Conservation (phyloP, 2,329 filamentous ascomycete genomes). For the Cercospora canescens region DNA sequence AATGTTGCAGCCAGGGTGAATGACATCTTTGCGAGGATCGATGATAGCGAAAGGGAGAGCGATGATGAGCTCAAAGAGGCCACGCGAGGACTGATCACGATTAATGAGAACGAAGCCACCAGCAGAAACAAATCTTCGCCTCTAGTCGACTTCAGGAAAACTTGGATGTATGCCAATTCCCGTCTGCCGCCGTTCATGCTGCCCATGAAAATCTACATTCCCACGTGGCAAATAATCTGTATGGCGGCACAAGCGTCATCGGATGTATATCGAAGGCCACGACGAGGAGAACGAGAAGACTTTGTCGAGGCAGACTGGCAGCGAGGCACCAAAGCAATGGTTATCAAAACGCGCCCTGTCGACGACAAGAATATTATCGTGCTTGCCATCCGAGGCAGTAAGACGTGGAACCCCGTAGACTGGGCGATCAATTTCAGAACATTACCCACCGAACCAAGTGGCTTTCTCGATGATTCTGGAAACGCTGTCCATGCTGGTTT, state of each 20-base stretch:
- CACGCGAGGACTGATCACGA: slow-evolving; percentile 6
- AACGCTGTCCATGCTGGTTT: slow-evolving; percentile 84
- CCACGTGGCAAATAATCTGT: slow-evolving; percentile 75
- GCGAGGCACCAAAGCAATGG: slow-evolving; percentile 79
- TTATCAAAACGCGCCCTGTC: slow-evolving; percentile 76
- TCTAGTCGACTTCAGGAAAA: slow-evolving; percentile 54
- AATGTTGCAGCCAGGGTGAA: slow-evolving; percentile 64
- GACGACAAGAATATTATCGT: slow-evolving; percentile 78
- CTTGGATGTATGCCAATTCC: slow-evolving; percentile 77
- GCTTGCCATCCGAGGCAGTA: slow-evolving; percentile 79
- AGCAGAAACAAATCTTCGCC: not conserved
- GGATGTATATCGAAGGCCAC: slow-evolving; percentile 68
- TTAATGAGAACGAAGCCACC: not conserved
- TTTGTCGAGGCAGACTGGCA: slow-evolving; percentile 72
- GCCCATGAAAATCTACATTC: slow-evolving; percentile 68
- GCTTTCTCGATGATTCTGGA: slow-evolving; percentile 74
- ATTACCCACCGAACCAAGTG: slow-evolving; percentile 63
- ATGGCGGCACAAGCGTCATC: slow-evolving; percentile 77
- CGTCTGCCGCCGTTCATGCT: slow-evolving; percentile 67
- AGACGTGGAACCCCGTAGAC: slow-evolving; percentile 68
- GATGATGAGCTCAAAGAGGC: slow-evolving; percentile 55
- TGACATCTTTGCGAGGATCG: slow-evolving; percentile 70
- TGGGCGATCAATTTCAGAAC: slow-evolving; percentile 82
- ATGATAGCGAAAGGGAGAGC: slow-evolving; percentile 56
- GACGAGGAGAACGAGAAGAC: slow-evolving; percentile 63